Base-by-base conservation (phyloP, 2,329 filamentous ascomycete species). In the Penicillium griseofulvum region DNA sequence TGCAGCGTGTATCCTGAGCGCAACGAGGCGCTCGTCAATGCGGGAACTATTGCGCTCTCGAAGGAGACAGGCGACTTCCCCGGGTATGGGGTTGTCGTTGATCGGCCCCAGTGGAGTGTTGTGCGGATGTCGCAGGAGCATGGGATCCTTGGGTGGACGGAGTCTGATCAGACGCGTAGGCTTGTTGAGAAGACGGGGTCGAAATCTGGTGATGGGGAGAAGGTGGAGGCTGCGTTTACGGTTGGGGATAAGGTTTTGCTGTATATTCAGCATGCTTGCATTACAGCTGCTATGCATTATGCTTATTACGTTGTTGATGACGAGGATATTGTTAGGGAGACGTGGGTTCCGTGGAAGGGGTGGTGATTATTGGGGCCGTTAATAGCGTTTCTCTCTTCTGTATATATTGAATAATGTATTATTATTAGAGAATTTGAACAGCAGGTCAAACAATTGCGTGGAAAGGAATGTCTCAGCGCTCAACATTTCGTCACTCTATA, bases 211-310 rank as follows among this genome's bases (percentile, higher is more conserved):
- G 78, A 89, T 19, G 88, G 89, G 1, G 81, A 90, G 66, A 85
- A 84, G 68, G 72, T 92, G 51, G 42, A 58, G 53, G 37, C 29
- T 56, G 11, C 56, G 47, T 33, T 44, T 54, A 34, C 37, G 45
- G 56, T 52, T 46, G 44, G 50, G 44, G 26, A 41, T 55, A 31
- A 47, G 31, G 48, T 52, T 48, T 8, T 84, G 53, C 75, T 93
- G 19, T 91, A 87, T 86, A 87, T 88, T 1, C 92, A 93, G 64
- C 89, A 93, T 74, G 86, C 88, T 39, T 93, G 89, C 69, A 88
- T 93, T 66, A 83, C 89, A 1, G 85, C 87, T 0, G 85, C 85
- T 0, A 82, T 83, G 19, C 88, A 86, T 74, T 83, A 81, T 11
- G 89, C 84, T 79, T 93, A 90, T 72, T 76, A 90, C 22, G 77